Evolutionary conservation across 805 yeast species (phyloP), one percentile per base, ranked within the genome.

Genomic region (Wickerhamomyces canadensis): DNA sequence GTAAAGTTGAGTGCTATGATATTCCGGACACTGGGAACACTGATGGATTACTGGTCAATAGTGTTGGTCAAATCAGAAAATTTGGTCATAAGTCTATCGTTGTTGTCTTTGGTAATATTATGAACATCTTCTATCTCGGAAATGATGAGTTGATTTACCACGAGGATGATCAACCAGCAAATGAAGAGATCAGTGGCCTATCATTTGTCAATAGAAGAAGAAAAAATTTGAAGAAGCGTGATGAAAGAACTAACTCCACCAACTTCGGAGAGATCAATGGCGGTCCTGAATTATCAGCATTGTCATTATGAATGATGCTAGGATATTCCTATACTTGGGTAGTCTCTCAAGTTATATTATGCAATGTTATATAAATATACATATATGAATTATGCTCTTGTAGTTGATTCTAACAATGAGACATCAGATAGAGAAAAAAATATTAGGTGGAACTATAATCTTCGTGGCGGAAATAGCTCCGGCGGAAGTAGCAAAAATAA

Each of bases 81-180:
- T 84, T 80, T 53, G 95, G 95, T 0, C 85, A 76, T 52, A 84
- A 85, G 49, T 73, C 93, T 0, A 75, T 84, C 16, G 80, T 84
- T 27, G 80, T 82, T 19, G 79, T 79, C 19, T 80, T 84, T 56
- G 94, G 93, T 22, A 81, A 80, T 47, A 57, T 74, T 14, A 72
- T 86, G 71, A 80, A 81, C 53, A 72, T 86, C 23, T 61, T 86
- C 22, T 84, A 82, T 52, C 65, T 84, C 44, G 95, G 95, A 6
- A 80, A 76, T 49, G 87, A 81, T 40, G 85, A 81, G 43, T 64
- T 82, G 43, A 73, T 82, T 19, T 81, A 78, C 45, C 73, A 72
- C 35, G 78, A 75, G 29, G 69, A 72, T 25, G 69, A 72, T 54
- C 55, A 66, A 54, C 52, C 55, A 22, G 49, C 55, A 30, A 60